Evolutionary conservation across 2,329 filamentous ascomycete genomes (phyloP).

Genomic region (Microdochium nivale): DNA sequence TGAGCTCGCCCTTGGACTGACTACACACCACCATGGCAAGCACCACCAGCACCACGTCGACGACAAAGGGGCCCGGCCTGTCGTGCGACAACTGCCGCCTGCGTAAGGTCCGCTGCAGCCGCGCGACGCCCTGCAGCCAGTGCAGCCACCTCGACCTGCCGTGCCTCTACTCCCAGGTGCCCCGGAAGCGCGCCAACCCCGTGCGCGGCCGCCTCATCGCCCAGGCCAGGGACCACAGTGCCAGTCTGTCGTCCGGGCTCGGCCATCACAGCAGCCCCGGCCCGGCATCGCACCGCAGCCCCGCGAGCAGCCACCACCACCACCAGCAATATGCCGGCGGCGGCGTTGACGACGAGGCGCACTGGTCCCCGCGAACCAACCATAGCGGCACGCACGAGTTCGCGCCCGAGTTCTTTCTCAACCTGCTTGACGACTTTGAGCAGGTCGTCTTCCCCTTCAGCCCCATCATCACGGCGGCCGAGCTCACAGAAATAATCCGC

Average conservation of each 20-base stretch:
- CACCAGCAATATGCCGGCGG: neutral
- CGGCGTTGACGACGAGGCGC: neutral
- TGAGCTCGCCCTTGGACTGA: neutral
- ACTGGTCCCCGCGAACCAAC: neutral
- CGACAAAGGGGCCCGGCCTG: neutral
- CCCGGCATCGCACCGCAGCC: neutral
- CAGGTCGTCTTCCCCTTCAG: conserved; percentile 35
- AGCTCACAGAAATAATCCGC: conserved; percentile 22
- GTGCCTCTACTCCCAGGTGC: conserved; percentile 30
- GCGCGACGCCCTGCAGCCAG: conserved; percentile 31
- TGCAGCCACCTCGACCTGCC: conserved; percentile 31
- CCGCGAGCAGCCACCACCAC: neutral
- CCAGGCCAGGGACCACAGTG: conserved; percentile 22
- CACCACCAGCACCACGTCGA: neutral
- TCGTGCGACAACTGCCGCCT: conserved; percentile 9
- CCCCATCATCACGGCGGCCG: conserved; percentile 31
- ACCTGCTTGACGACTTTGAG: conserved; percentile 34
- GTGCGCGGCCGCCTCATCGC: conserved; percentile 29
- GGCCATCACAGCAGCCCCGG: neutral
- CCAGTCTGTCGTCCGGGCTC: neutral
- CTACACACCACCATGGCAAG: neutral
- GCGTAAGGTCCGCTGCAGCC: conserved; percentile 19
- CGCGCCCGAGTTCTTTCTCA: conserved; percentile 24
- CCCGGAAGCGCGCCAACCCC: conserved; percentile 24
- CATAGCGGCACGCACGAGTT: conserved; percentile 1